Conservation (phyloP, 805 yeast species). For the Myxozyma neotropica region DNA sequence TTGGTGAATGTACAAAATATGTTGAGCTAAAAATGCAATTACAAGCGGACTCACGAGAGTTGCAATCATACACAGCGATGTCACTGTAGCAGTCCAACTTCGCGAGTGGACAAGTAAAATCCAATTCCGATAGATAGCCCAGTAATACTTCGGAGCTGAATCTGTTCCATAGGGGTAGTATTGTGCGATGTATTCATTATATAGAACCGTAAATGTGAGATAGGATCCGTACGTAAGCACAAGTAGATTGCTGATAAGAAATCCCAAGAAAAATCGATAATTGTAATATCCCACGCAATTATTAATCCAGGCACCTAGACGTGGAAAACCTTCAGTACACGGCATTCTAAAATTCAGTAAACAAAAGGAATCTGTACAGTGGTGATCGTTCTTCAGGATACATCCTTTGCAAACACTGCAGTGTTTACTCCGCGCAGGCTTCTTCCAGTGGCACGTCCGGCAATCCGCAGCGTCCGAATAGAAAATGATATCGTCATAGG, state of each 20-base stretch:
- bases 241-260: constrained; percentile 53
- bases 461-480: constrained; percentile 49
- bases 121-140: constrained; percentile 26
- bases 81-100: constrained; percentile 25
- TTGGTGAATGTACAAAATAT: constrained; percentile 53
- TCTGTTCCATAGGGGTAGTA: constrained; percentile 21
- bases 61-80: constrained; percentile 51
- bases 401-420: constrained; percentile 57
- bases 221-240: constrained; percentile 52
- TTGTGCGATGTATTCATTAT: constrained; percentile 16
- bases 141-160: constrained; percentile 16
- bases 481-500: constrained; percentile 57
- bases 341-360: no score
- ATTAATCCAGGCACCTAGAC: constrained; percentile 53
- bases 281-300: constrained; percentile 65
- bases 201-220: constrained; percentile 35
- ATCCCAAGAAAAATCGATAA: constrained; percentile 60
- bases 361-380: constrained; percentile 49
- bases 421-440: constrained; percentile 65
- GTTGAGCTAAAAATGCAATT: constrained; percentile 50
- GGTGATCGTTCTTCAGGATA: constrained; percentile 57
- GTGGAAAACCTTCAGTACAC: neutral
- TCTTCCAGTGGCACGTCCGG: constrained; percentile 51
- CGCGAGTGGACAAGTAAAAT: constrained; percentile 26
- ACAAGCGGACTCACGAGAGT: constrained; percentile 50